Conservation (phyloP, 192 early-diverging fungal species). For the Entomortierella chlamydospora region DNA sequence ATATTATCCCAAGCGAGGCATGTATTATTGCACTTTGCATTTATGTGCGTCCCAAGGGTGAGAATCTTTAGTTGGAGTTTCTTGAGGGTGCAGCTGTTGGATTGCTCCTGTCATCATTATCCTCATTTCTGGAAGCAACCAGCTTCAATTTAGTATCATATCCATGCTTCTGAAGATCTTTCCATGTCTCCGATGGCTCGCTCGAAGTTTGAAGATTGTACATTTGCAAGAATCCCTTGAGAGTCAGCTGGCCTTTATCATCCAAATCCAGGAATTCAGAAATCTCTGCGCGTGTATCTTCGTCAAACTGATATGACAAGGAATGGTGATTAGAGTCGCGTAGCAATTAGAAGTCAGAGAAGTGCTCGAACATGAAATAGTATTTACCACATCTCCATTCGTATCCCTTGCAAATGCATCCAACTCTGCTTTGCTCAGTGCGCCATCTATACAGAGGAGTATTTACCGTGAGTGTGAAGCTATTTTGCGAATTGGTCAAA, state of each 20-base stretch:
- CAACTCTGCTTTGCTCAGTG: conserved; percentile 56
- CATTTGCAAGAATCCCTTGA: conserved; percentile 84
- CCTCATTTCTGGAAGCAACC: conserved; percentile 56
- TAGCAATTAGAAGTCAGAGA: neutral
- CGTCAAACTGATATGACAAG: conserved; percentile 36
- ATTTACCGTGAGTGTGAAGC: no score
- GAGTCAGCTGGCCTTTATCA: conserved; percentile 70
- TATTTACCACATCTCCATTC: conserved; percentile 61
- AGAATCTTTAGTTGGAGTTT: neutral
- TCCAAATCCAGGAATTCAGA: conserved; percentile 72
- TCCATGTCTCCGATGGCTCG: conserved; percentile 80
- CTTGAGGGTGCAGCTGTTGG: neutral
- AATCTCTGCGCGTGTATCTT: conserved; percentile 67
- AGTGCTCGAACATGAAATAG: neutral
- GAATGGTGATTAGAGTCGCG: neutral
- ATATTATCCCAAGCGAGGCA: neutral
- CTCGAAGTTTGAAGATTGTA: conserved; percentile 77
- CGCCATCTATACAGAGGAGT: conserved; percentile 59
- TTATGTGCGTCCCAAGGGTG: no score
- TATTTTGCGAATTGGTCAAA: no score
- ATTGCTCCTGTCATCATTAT: conserved; percentile 30
- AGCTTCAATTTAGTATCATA: conserved; percentile 64
- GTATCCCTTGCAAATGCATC: conserved; percentile 63
- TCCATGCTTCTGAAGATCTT: conserved; percentile 76
- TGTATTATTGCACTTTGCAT: no score